Conservation (phyloP, 257 asterid species). For the Schizonepeta tenuifolia region DNA sequence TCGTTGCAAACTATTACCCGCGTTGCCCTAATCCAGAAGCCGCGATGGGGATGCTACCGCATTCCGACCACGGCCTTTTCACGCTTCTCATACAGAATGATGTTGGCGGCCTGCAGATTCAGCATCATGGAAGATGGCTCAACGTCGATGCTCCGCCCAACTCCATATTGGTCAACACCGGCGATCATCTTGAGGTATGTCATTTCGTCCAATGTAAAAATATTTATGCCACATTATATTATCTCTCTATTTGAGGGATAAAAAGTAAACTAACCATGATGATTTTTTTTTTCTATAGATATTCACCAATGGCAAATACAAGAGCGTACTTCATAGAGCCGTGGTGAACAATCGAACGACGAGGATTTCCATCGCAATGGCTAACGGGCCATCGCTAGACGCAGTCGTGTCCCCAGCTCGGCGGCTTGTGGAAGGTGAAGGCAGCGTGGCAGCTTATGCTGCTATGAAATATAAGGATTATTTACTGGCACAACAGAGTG, state of each 20-base stretch:
- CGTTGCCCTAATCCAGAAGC: slow-evolving; percentile 68
- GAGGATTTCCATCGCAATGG: slow-evolving; percentile 69
- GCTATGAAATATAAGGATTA: slow-evolving; percentile 69
- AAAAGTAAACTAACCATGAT: too few species aligned
- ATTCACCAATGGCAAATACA: slow-evolving; percentile 82
- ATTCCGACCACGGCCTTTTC: slow-evolving; percentile 82
- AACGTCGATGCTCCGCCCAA: slow-evolving; percentile 53
- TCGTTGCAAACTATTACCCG: slow-evolving; percentile 66
- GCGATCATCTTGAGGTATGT: slow-evolving; percentile 78
- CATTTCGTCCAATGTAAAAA: too few species aligned
- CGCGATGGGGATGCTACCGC: slow-evolving; percentile 74
- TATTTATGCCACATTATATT: too few species aligned
- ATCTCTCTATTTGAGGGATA: too few species aligned
- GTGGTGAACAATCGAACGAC: slow-evolving; percentile 57
- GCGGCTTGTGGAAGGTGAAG: slow-evolving; percentile 33
- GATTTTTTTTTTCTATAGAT: slow-evolving; percentile 39
- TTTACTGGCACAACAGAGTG: slow-evolving; percentile 56
- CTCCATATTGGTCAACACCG: slow-evolving; percentile 67
- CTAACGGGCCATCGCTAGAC: slow-evolving; percentile 71
- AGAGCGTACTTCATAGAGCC: slow-evolving; percentile 80
- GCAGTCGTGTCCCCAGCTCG: slow-evolving; percentile 55
- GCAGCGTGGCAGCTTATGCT: slow-evolving; percentile 37
- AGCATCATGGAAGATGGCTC: slow-evolving; percentile 63
- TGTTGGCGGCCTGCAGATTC: slow-evolving; percentile 68
- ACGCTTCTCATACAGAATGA: slow-evolving; percentile 68